Evolutionary conservation across 2,329 filamentous ascomycete species (phyloP), one percentile per base, ranked within the genome.

Genomic region (Aspergillus transmontanensis): DNA sequence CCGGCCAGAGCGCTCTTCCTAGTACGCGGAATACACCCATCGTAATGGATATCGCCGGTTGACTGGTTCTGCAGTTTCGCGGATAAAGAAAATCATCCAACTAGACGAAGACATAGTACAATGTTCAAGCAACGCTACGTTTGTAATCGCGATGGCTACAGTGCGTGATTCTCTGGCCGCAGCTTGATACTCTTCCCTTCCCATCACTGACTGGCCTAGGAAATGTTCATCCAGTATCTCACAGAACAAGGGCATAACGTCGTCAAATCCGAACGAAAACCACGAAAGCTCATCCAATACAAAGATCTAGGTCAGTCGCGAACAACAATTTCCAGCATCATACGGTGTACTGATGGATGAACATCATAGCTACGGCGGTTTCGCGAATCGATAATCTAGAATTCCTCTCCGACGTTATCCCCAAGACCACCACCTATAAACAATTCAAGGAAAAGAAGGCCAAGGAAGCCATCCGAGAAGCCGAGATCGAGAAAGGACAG

Each of bases 221-320:
- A 99, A 80, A 89, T 97, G 85, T 98, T 99, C 81, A 90, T 99
- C 69, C 93, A 97, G 77, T 91, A 98, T 77, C 86, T 99, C 30
- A 89, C 94, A 23, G 86, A 90, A 66, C 91, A 96, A 76, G 90
- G 90, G 30, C 89, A 96, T 76, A 94, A 91, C 72, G 91, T 96
- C 72, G 91, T 94, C 71, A 96, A 95, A 75, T 86, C 93, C 1
- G 95, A 98, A 79, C 87, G 90, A 71, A 98, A 98, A 78, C 94
- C 94, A 6, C 86, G 95, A 61, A 89, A 94, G 64, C 97, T 96
- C 73, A 90, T 99, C 66, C 95, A 98, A 77, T 99, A 99, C 82
- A 92, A 92, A 75, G 95, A 99, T 78, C 85, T 99, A 48, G 90
- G 91, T 93, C 82, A 62, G 84, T 72, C 30, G 23, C 23, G 26